These are phyloP conservation scores for Aristolochia fimbriata DNA, from an alignment of 164 flowering plant species.

Conservation along the genomic window DNA sequence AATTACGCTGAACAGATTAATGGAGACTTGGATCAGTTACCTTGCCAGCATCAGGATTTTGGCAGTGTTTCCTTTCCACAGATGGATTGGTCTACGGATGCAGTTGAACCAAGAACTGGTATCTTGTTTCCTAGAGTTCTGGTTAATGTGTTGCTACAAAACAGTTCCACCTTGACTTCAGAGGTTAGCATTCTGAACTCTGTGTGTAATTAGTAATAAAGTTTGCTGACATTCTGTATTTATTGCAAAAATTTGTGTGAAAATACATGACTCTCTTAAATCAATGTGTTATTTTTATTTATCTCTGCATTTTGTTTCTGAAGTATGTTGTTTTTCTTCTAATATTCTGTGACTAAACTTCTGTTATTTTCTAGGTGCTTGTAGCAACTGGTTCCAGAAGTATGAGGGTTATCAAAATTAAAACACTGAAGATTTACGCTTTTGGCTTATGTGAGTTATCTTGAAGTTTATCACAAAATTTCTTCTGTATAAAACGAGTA, in stretches of 20 bases:
- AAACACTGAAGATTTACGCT: slow-evolving; percentile 80
- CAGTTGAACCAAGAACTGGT: slow-evolving; percentile 80
- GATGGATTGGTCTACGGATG: slow-evolving; percentile 35
- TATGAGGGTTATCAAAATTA: slow-evolving; percentile 66
- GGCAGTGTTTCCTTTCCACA: slow-evolving; percentile 31
- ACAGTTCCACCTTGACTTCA: no score
- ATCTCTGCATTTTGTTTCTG: no score
- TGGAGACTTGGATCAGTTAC: slow-evolving; percentile 26
- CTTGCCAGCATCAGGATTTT: slow-evolving; percentile 40
- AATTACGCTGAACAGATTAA: slow-evolving; percentile 28
- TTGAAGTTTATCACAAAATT: neutral
- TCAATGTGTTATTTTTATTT: no score
- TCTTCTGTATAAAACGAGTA: no score
- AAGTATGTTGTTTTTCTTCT: no score
- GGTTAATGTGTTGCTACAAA: slow-evolving; percentile 19
- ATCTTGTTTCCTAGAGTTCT: slow-evolving; percentile 67
- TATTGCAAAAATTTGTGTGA: no score
- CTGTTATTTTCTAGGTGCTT: slow-evolving; percentile 46
- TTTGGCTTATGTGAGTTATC: slow-evolving; percentile 84
- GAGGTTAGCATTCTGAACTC: no score
- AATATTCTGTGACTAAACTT: no score
- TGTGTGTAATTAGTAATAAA: no score
- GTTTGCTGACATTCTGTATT: no score
- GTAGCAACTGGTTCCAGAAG: slow-evolving; percentile 91
- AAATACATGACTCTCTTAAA: no score